These are phyloP conservation scores for Solanum sparsipilum DNA, from an alignment of 257 asterid genomes.

Conservation along the genomic window DNA sequence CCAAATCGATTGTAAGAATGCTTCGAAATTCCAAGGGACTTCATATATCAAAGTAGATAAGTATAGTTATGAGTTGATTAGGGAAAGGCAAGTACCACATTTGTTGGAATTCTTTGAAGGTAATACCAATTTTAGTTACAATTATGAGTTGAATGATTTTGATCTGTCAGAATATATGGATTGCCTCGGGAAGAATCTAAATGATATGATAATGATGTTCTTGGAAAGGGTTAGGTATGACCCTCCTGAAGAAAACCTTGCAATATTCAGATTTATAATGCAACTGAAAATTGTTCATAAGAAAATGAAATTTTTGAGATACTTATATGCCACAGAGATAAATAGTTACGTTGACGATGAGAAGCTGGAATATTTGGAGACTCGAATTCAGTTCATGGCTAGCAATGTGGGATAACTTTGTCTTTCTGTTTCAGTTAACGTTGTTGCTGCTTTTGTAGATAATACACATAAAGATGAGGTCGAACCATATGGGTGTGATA, in stretches of 20 bases:
- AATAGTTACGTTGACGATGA: not conserved
- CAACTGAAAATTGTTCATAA: not conserved
- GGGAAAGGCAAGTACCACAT: not conserved
- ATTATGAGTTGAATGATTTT: not conserved
- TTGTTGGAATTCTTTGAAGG: not conserved
- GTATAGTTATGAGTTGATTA: not conserved
- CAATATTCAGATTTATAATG: not conserved
- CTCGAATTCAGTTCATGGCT: not conserved
- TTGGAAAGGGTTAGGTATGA: not conserved
- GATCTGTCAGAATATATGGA: too few relatives aligned
- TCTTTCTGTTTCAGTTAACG: not conserved
- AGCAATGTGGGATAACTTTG: not conserved
- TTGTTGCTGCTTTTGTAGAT: too few relatives aligned
- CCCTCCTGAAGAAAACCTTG: not conserved
- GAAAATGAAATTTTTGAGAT: not conserved
- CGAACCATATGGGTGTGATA: too few relatives aligned
- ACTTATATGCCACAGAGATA: not conserved
- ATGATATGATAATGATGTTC: not conserved
- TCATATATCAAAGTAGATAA: too few relatives aligned
- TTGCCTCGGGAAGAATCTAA: not conserved
- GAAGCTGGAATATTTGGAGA: not conserved
- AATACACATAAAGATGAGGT: accelerated
- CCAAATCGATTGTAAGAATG: too few relatives aligned
- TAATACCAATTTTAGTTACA: not conserved
- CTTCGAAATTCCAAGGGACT: too few relatives aligned